Base-by-base conservation (phyloP, 2,329 filamentous ascomycete genomes). In the Colletotrichum destructivum region DNA sequence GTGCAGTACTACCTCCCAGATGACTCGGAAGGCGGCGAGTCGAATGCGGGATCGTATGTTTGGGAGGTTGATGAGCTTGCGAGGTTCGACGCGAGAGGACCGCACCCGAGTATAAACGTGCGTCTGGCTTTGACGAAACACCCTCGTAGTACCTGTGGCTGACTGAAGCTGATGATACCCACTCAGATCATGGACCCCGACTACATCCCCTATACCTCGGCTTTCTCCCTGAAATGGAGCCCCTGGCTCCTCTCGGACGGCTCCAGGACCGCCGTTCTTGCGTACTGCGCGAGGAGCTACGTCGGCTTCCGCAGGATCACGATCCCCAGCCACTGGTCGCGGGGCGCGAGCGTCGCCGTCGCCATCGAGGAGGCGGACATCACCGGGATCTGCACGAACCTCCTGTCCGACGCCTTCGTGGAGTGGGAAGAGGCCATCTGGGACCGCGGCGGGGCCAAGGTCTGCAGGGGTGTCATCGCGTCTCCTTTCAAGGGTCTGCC, bases 251-350 rank as follows among this genome's bases (percentile, higher is more conserved):
- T 79, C 2, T 75, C 74, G 0, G 78, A 77, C 2, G 79, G 76
- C 6, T 80, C 76, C 1, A 79, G 79, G 23, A 83, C 81, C 0
- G 84, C 85, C 21, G 82, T 87, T 1, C 69, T 91, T 4, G 86
- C 87, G 0, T 89, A 88, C 73, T 77, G 88, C 12, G 80, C 86
- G 1, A 82, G 81, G 46, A 86, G 88, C 73, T 85, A 89, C 68
- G 83, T 90, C 55, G 88, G 88, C 1, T 90, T 90, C 74, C 84
- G 88, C 21, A 82, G 82, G 51, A 74, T 90, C 56, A 84, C 84
- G 0, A 76, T 90, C 21, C 72, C 78, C 2, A 77, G 75, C 0
- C 55, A 78, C 0, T 85, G 83, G 82, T 74, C 74, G 0, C 77
- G 75, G 46, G 81, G 81, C 3, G 61, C 82, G 18, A 72, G 79